Conservation (phyloP, 148 eudicot genomes). For the Rhododendron ovatum region DNA sequence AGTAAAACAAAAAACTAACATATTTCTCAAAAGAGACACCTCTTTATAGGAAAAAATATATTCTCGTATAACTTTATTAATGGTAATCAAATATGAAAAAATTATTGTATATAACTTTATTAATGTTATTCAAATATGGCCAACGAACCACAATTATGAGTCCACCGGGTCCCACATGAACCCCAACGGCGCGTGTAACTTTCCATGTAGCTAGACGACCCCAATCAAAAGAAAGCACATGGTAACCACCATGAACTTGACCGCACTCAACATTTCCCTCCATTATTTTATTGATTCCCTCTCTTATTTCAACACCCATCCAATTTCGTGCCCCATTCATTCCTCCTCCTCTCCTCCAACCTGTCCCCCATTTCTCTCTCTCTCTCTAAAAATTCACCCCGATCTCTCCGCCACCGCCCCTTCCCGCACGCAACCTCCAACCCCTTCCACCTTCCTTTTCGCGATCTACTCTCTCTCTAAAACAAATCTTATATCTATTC, state of each 20-base stretch:
- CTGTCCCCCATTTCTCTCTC: not conserved
- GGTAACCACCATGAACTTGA: not conserved
- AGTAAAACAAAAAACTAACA: not conserved
- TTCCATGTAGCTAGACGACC: not conserved
- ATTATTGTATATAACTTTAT: too few species aligned
- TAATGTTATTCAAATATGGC: not conserved
- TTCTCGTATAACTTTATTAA: too few species aligned
- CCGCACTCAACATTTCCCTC: not conserved
- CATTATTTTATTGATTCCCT: not conserved
- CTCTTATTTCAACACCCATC: not conserved
- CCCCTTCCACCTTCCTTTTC: not conserved
- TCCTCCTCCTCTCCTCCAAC: not conserved
- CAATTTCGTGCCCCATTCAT: slow-evolving; percentile 12
- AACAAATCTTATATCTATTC: not conserved
- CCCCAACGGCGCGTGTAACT: not conserved
- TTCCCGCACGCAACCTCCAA: slow-evolving; percentile 2
- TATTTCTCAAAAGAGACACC: not conserved
- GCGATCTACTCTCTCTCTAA: not conserved
- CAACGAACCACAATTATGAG: not conserved
- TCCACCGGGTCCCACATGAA: not conserved
- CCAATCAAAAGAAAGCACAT: not conserved
- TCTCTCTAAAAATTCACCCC: not conserved
- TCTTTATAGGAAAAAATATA: not conserved
- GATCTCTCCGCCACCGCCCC: slow-evolving; percentile 12
- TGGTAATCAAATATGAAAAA: not conserved